These are phyloP conservation scores for Brassica incana DNA, from an alignment of 345 rosid species.

Conservation along the genomic window DNA sequence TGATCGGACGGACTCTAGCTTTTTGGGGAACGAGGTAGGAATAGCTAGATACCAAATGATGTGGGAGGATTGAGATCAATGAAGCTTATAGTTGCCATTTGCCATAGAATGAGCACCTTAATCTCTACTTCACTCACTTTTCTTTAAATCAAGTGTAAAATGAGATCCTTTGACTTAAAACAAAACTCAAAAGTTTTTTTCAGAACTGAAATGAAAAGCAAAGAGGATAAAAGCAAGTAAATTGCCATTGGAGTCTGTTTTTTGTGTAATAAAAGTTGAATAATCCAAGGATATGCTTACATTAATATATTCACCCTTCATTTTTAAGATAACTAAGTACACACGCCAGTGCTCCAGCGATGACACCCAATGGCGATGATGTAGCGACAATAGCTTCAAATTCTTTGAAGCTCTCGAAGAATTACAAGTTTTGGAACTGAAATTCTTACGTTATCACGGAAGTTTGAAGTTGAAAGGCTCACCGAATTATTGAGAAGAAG, in stretches of 20 bases:
- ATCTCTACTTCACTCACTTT: conserved; percentile 29
- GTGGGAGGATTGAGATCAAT: conserved; percentile 44
- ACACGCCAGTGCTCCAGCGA: conserved; percentile 73
- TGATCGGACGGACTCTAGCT: conserved; percentile 9
- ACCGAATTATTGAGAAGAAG: conserved; percentile 91
- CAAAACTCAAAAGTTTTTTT: conserved; percentile 3
- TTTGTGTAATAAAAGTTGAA: conserved; percentile 23
- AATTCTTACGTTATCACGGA: conserved; percentile 1
- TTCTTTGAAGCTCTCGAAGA: too few relatives aligned
- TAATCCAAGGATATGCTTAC: conserved; percentile 33
- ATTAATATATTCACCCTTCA: conserved; percentile 31
- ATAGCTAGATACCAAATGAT: conserved; percentile 45
- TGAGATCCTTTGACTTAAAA: conserved; percentile 28
- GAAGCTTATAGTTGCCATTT: conserved; percentile 38
- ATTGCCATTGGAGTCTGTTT: conserved; percentile 17
- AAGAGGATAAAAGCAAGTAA: conserved; percentile 1
- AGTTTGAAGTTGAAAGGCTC: conserved; percentile 24
- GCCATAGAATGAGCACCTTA: conserved; percentile 35
- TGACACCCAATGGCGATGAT: conserved; percentile 94
- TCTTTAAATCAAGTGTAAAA: conserved; percentile 18
- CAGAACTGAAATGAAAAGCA: background rate
- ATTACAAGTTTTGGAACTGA: background rate
- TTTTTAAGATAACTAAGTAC: background rate
- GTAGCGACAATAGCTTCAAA: conserved; percentile 90
- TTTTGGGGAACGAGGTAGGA: conserved; percentile 19